Evolutionary conservation across 2,329 filamentous ascomycete genomes (phyloP), one percentile per base, ranked within the genome.

Genomic region (Fusarium redolens): DNA sequence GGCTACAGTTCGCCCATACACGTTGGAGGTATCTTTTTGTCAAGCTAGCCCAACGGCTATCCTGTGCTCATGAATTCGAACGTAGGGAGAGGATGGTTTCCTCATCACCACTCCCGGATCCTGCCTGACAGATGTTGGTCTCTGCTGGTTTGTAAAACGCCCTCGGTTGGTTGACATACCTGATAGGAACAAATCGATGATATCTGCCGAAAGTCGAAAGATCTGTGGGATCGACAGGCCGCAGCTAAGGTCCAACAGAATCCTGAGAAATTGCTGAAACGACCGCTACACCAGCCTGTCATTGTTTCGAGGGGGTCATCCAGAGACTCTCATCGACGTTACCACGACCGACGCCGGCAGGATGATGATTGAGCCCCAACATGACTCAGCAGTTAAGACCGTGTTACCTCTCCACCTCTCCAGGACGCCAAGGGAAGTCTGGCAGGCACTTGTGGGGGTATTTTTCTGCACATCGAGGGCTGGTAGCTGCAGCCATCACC

Each of bases 131-230:
- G 88, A 91, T 82, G 88, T 90, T 81, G 85, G 88, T 76, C 47
- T 54, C 44, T 51, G 56, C 38, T 37, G 28, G 45, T 62, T 40
- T 38, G 38, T n/a, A 37, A 41, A 45, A 33, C 37, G 37, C 61
- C 43, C 37, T 66, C 57, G 50, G 28, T 62, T 57, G 62, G 61
- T 70, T 78, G 64, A 78, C 75, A 64, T 57, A 31, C 37, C 59
- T 55, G 28, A 51, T 47, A 90, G 88, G 88, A 90, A 80, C 88
- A 90, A 83, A 90, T 90, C 71, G 87, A 90, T 76, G 88, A 90
- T 74, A 89, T 90, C 61, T 90, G 88, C 79, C 79, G 83, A 68
- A 90, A 90, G 78, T 90, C 88, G 40, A 88, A 84, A 69, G 86
- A 89, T 61, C 82, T 88, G 68, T 90, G 87, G 87, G 86, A 90